Conservation (phyloP, 768 basidiomycete species). For the Mycena venus region DNA sequence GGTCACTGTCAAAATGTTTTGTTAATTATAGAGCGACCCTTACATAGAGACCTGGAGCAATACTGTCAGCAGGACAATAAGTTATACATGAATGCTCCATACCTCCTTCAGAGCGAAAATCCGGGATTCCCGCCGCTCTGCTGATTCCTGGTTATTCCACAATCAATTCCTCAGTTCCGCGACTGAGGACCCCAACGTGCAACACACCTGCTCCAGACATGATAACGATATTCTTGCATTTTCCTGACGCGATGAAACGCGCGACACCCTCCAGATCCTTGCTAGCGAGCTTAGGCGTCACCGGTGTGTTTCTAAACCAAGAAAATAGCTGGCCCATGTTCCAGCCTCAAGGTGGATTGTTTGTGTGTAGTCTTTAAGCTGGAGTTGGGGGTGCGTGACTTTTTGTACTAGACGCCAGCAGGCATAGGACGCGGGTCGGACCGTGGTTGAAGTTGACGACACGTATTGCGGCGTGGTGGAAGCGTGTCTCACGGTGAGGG, state of each 20-base stretch:
- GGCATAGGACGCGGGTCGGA: not conserved
- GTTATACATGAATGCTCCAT: not conserved
- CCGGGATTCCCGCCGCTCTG: conserved; percentile 21
- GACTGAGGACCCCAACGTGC: not conserved
- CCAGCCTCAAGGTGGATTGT: too few relatives aligned
- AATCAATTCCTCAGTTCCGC: not conserved
- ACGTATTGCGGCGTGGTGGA: conserved; percentile 13
- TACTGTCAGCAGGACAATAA: not conserved
- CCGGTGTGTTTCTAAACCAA: not conserved
- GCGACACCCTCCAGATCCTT: conserved; percentile 28
- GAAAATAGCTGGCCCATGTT: conserved; percentile 21
- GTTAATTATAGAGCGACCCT: not conserved
- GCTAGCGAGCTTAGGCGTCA: not conserved
- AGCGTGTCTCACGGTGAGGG: not conserved
- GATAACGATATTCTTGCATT: conserved; percentile 19
- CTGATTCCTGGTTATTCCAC: conserved; percentile 12
- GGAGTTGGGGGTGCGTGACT: too few relatives aligned
- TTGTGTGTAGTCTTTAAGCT: not conserved
- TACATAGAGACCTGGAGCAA: conserved; percentile 16
- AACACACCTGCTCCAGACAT: conserved; percentile 14
- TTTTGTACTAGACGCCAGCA: not conserved
- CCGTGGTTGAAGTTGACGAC: not conserved
- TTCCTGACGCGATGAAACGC: conserved; percentile 19
- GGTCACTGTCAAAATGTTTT: not conserved
- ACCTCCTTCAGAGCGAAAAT: conserved; percentile 22